phyloP scores from a whole-genome alignment of 345 rosid genomes.

The Pseudoturritis turrita region DNA sequence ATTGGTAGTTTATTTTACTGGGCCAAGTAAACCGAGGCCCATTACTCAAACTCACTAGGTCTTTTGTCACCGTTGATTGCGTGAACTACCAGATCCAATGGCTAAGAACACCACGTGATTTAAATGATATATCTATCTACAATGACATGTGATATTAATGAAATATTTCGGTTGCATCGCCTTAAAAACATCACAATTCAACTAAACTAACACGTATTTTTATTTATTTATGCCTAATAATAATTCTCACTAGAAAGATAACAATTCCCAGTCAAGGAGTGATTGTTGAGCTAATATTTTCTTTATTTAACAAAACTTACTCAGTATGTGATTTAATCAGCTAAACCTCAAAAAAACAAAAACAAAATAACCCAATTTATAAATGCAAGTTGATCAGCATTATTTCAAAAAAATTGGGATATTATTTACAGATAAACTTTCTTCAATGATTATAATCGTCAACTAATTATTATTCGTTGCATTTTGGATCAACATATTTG shows the following conservation, averaged over 20 bases:
- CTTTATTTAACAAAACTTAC: not conserved
- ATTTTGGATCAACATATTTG: constrained; percentile 18
- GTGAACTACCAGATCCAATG: constrained; percentile 31
- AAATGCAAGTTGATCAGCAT: not conserved
- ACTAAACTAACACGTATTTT: too few species aligned
- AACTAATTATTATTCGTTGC: constrained; percentile 1
- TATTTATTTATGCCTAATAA: too few species aligned
- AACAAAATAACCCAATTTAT: not conserved
- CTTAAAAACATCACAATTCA: not conserved
- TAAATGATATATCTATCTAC: constrained; percentile 5
- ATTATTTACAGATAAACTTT: constrained; percentile 1
- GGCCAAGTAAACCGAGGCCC: constrained; percentile 26
- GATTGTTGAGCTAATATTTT: constrained; percentile 13
- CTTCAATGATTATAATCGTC: not conserved
- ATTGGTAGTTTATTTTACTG: not conserved
- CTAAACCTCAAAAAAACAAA: not conserved
- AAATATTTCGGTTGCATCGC: not conserved
- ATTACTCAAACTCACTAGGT: not conserved
- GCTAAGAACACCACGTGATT: constrained; percentile 19
- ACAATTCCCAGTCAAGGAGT: constrained; percentile 1
- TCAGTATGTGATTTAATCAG: not conserved
- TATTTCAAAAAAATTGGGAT: not conserved
- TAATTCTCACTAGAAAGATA: not conserved
- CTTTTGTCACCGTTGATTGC: constrained; percentile 13
- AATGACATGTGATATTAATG: not conserved